Conservation (phyloP, 495 filamentous ascomycete species). For the Tuber melanosporum region DNA sequence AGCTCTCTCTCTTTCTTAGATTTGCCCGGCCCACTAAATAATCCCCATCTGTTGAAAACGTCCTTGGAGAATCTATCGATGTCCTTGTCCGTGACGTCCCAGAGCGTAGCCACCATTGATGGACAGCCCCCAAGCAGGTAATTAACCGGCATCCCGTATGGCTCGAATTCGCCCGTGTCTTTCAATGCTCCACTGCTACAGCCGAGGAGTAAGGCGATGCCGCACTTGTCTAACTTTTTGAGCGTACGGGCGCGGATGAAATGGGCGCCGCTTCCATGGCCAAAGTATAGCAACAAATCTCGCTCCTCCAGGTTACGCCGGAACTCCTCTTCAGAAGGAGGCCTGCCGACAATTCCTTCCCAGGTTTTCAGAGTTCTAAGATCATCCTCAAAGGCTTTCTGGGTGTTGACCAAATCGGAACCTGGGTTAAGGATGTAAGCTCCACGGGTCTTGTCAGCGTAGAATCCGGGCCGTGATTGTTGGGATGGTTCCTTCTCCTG, state of each 20-base stretch:
- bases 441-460: conserved; percentile 57
- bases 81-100: conserved; percentile 96
- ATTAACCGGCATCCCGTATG: conserved; percentile 78
- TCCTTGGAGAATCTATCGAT: conserved; percentile 81
- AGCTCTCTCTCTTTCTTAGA: conserved; percentile 30
- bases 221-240: conserved; percentile 66
- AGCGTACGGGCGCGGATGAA: conserved; percentile 78
- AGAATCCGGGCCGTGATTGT: conserved; percentile 46
- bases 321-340: conserved; percentile 73
- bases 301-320: conserved; percentile 53
- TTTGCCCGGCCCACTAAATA: conserved; percentile 48
- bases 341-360: conserved; percentile 58
- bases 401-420: conserved; percentile 72
- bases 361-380: conserved; percentile 55
- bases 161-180: conserved; percentile 80
- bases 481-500: conserved; percentile 37
- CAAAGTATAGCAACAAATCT: conserved; percentile 82
- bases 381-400: conserved; percentile 60
- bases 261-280: conserved; percentile 90
- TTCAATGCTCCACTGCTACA: conserved; percentile 72
- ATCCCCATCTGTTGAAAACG: conserved; percentile 76
- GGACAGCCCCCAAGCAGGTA: conserved; percentile 81
- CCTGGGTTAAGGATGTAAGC: conserved; percentile 84
- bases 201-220: conserved; percentile 84
- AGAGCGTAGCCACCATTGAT: conserved; percentile 80